Evolutionary conservation across 208 protist genomes (phyloP).

Genomic region (Vickermania spadyakhi): DNA sequence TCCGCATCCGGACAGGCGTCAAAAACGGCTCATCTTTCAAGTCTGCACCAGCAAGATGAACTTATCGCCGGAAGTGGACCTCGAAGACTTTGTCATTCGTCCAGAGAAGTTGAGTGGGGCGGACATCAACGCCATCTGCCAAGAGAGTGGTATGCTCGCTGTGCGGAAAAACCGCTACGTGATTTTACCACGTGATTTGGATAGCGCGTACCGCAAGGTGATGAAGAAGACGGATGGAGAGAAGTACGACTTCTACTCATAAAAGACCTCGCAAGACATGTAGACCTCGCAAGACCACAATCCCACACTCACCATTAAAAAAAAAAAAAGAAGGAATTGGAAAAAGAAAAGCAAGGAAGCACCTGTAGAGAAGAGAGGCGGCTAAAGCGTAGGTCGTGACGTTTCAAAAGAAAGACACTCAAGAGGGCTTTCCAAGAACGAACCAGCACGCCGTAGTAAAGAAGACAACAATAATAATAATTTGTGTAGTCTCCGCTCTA

Average conservation of each 20-base stretch:
- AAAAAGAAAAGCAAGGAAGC: too few relatives aligned
- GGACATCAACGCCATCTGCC: conserved; percentile 99
- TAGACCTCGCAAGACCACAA: background rate
- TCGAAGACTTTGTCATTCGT: conserved; percentile 95
- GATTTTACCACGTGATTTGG: conserved; percentile 98
- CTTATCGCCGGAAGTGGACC: conserved; percentile 94
- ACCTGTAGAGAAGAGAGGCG: too few relatives aligned
- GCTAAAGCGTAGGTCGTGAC: too few relatives aligned
- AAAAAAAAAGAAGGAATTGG: too few relatives aligned
- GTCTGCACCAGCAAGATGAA: conserved; percentile 99
- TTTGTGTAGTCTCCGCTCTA: too few relatives aligned
- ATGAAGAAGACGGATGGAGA: conserved; percentile 80
- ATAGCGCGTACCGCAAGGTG: conserved; percentile 95
- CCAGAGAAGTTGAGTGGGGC: conserved; percentile 98
- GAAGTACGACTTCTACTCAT: conserved; percentile 83
- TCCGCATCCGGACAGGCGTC: conserved; percentile 96
- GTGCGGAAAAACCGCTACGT: conserved; percentile 99
- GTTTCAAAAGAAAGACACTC: too few relatives aligned
- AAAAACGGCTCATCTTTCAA: conserved; percentile 99
- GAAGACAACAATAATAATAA: too few relatives aligned
- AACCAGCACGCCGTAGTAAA: too few relatives aligned
- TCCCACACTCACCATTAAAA: background rate
- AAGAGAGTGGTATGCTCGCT: conserved; percentile 98
- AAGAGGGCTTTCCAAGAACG: too few relatives aligned
- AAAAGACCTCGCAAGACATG: conserved; percentile 4